Conservation (phyloP, 352 stramenopile species). For the Pythium pyrilobum region DNA sequence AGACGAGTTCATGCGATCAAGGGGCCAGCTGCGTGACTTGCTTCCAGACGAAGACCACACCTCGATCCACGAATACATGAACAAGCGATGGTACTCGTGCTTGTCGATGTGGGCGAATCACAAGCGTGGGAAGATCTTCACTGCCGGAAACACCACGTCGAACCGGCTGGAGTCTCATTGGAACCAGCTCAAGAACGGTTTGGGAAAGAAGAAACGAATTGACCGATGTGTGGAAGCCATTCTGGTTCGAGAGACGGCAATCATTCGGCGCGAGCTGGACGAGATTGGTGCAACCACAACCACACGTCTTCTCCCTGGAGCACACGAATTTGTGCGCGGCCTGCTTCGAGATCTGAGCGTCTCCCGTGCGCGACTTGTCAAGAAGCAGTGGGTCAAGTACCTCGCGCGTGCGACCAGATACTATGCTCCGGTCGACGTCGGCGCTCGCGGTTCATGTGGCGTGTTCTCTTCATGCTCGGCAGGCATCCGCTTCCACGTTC, state of each 20-base stretch:
- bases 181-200: neutral
- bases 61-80: neutral
- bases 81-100: neutral
- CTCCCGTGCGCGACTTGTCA: neutral
- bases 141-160: neutral
- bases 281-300: neutral
- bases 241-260: neutral
- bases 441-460: neutral
- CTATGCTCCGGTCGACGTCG: neutral
- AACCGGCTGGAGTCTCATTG: slow-evolving; percentile 5
- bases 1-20: neutral
- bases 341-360: neutral
- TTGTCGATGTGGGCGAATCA: neutral
- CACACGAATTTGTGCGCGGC: neutral
- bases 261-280: neutral
- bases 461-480: neutral
- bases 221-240: neutral
- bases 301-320: neutral
- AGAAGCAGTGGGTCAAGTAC: neutral
- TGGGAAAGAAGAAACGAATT: neutral
- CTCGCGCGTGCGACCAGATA: neutral
- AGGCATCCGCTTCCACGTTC: neutral
- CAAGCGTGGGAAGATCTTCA: neutral
- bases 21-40: neutral
- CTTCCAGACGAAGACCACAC: neutral